phyloP scores from a whole-genome alignment of 1,284 basidiomycete genomes.

The Ustanciosporium gigantosporum region DNA sequence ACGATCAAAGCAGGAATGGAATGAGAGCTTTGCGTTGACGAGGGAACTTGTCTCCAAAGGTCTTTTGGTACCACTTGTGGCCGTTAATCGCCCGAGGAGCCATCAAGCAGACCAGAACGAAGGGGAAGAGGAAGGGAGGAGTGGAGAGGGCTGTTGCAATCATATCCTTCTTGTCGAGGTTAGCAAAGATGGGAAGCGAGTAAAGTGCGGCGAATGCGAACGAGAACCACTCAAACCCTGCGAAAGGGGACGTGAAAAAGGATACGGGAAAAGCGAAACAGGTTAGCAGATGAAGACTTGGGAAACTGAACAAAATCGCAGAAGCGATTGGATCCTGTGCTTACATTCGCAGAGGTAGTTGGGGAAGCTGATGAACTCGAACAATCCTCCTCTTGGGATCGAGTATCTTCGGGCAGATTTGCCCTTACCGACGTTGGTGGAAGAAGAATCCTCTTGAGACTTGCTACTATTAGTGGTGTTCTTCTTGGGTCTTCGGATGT shows the following conservation, averaged over 20 bases:
- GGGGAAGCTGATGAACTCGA: conserved; percentile 80
- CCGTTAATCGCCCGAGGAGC: conserved; percentile 76
- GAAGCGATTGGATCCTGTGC: too few species aligned
- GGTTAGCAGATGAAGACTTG: not conserved
- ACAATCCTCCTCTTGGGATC: conserved; percentile 80
- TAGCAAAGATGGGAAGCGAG: conserved; percentile 38
- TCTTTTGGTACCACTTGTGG: conserved; percentile 77
- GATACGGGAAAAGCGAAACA: not conserved
- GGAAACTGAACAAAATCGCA: not conserved
- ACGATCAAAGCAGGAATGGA: conserved; percentile 70
- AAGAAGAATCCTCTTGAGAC: not conserved
- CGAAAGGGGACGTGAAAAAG: not conserved
- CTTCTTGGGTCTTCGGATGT: conserved; percentile 63
- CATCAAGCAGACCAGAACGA: conserved; percentile 75
- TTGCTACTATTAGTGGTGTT: not conserved
- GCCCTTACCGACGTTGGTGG: conserved; percentile 35
- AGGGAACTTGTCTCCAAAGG: conserved; percentile 71
- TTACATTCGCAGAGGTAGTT: conserved; percentile 85
- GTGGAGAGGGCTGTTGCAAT: conserved; percentile 31
- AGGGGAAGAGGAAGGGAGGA: conserved; percentile 66
- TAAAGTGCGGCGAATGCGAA: conserved; percentile 49
- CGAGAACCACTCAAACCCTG: conserved; percentile 59
- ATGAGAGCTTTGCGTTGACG: conserved; percentile 70
- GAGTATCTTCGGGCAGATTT: conserved; percentile 69
- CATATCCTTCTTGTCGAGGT: conserved; percentile 12